phyloP scores from a whole-genome alignment of 1,139 yeast species.

The Saccharomyces uvarum region DNA sequence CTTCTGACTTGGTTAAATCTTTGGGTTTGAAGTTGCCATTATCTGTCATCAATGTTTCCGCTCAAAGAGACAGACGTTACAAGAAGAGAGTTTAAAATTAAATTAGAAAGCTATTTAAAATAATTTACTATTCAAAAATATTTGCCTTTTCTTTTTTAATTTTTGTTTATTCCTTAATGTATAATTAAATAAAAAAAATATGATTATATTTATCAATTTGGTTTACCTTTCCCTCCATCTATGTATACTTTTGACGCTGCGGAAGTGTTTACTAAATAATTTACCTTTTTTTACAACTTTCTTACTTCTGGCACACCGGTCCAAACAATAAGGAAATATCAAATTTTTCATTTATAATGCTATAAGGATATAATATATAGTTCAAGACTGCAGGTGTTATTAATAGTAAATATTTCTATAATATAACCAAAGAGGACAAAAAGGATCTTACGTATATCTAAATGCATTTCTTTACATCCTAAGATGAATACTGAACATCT shows the following conservation, averaged over 20 bases:
- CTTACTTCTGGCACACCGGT: background rate
- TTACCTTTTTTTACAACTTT: background rate
- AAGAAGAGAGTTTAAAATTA: constrained; percentile 75
- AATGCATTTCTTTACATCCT: too few relatives aligned
- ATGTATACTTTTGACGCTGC: too few relatives aligned
- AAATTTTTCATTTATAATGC: background rate
- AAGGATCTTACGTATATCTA: background rate
- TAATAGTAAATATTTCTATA: too few relatives aligned
- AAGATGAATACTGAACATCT: background rate
- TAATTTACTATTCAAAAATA: background rate
- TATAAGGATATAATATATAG: too few relatives aligned
- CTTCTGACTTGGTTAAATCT: constrained; percentile 91
- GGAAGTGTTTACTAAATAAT: background rate
- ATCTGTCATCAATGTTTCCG: constrained; percentile 84
- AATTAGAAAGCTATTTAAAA: background rate
- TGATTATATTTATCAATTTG: background rate
- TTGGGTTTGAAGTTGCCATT: constrained; percentile 95
- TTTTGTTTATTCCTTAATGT: constrained; percentile 2
- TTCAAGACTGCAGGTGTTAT: too few relatives aligned
- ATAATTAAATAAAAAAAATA: constrained; percentile 2
- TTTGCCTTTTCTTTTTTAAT: constrained; percentile 1
- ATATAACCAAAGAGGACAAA: too few relatives aligned
- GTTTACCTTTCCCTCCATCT: background rate
- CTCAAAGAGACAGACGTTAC: constrained; percentile 93
- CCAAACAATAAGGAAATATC: background rate